Base-by-base conservation (phyloP, 805 yeast species). In the Deakozyma indianensis region DNA sequence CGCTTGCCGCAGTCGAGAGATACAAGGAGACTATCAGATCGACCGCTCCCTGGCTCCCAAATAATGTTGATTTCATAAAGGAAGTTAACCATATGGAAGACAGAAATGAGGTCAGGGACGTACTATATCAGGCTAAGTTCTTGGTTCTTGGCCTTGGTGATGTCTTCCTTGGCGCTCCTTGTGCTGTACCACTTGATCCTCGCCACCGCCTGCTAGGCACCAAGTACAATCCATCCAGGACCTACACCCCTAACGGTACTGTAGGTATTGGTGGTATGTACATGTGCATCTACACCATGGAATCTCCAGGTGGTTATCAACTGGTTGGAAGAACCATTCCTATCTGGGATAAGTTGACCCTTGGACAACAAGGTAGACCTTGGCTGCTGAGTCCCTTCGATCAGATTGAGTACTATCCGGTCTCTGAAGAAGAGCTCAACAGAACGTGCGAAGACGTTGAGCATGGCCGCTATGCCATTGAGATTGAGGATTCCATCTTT, bases 211-310 rank as follows among this genome's bases (percentile, higher is more conserved):
- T 87, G 49, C 67, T 90, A 47, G 98, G 97, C 35, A 74, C 95
- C 24, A 90, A 90, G 66, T 92, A 90, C 67, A 90, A 90, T 61
- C 98, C 98, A 35, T 83, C 96, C 14, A 77, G 98, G 70, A 85
- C 96, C 1, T 88, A 73, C 68, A 90, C 98, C 2, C 95, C 96
- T 35, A 85, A 86, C 59, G 98, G 98, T 54, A 83, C 92, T 29
- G 97, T 90, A 50, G 98, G 98, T 58, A 80, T 92, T 60, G 98
- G 98, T 51, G 97, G 98, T 55, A 86, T 83, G 84, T 92, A 87
- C 73, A 88, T 90, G 97, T 90, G 97, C 69, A 88, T 90, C 55
- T 90, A 90, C 65, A 86, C 97, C 25, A 88, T 90, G 90, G 94
- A 86, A 53, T 86, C 96, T 22, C 98, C 98, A 42, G 98, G 98